These are phyloP conservation scores for Lunularia cruciata DNA, from an alignment of 225 moss, liverwort and hornwort species.

Conservation along the genomic window DNA sequence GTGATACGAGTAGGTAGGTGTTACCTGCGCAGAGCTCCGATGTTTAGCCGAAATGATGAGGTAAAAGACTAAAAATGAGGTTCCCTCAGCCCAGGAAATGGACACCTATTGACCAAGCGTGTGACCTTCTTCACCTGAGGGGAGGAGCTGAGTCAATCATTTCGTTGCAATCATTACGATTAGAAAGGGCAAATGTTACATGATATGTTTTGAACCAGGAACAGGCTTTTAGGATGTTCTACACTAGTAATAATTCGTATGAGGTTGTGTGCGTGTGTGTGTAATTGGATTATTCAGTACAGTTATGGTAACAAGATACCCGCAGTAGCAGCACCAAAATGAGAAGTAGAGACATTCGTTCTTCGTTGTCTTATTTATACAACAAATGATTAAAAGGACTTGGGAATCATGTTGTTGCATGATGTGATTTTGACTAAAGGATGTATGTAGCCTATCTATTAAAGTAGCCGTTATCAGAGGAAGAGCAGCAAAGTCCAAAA, in stretches of 20 bases:
- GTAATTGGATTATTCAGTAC: neutral
- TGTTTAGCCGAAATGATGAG: too few species aligned
- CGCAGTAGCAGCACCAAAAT: neutral
- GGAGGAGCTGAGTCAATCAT: neutral
- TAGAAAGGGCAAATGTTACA: neutral
- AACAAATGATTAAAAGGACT: conserved; percentile 9
- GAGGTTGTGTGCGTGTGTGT: neutral
- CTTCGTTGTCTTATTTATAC: neutral
- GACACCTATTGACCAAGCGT: too few species aligned
- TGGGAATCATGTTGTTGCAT: conserved; percentile 6
- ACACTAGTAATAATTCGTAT: conserved; percentile 4
- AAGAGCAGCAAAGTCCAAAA: too few species aligned
- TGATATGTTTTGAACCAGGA: neutral
- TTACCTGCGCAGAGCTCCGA: too few species aligned
- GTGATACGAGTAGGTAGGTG: too few species aligned
- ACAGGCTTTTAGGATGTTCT: neutral
- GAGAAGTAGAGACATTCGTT: neutral
- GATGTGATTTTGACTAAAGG: neutral
- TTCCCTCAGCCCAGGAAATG: too few species aligned
- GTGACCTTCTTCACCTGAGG: too few species aligned
- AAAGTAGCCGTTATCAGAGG: too few species aligned
- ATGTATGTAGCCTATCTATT: too few species aligned
- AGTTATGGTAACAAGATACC: too few species aligned
- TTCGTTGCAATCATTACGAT: neutral
- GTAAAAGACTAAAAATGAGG: too few species aligned